Evolutionary conservation across 2,329 filamentous ascomycete genomes (phyloP), one percentile per base, ranked within the genome.

Genomic region (Sordariomycetes sp.): DNA sequence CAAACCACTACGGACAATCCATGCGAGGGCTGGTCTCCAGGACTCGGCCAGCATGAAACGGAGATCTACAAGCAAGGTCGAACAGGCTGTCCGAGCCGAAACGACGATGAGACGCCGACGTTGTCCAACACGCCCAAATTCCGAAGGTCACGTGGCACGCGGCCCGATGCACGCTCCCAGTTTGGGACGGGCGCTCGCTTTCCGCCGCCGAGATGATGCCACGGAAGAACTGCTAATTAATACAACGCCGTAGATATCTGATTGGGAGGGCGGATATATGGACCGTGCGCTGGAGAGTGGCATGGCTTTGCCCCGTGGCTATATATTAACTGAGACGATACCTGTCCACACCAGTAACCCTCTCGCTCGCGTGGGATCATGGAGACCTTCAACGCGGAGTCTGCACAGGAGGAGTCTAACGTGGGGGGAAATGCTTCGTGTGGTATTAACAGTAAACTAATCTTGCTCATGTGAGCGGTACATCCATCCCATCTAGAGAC

Each of bases 41-140:
- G 11, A 34, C 24, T 50, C n/a, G 40, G 48, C 20, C n/a, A 32
- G 32, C 32, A 34, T 58, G 56, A 58, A 58, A 58, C 56, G 24
- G 12, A 20, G 56, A 58, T 58, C 56, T 34, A 50, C n/a, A 20
- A n/a, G 46, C n/a, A 22, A 22, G 3, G 22, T 4, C 28, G 28
- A 32, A 32, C 28, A 32, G 28, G 28, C 28, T 32, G 28, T 32
- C 35, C 37, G 20, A 46, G 35, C 56, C 51, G 56, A 58, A 58
- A 58, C 56, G 37, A 25, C 50, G 18, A n/a, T 58, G 56, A 58
- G 56, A 58, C 56, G 40, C 51, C 14, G 46, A 22, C 18, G 5
- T n/a, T 43, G 18, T 16, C 40, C 8, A n/a, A n/a, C n/a, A n/a
- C n/a, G 40, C 40, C 43, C 3, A 22, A 6, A 22, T 24, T 24